Conservation (phyloP, 176 grass and related monocot species). For the Aegilops umbellulata region DNA sequence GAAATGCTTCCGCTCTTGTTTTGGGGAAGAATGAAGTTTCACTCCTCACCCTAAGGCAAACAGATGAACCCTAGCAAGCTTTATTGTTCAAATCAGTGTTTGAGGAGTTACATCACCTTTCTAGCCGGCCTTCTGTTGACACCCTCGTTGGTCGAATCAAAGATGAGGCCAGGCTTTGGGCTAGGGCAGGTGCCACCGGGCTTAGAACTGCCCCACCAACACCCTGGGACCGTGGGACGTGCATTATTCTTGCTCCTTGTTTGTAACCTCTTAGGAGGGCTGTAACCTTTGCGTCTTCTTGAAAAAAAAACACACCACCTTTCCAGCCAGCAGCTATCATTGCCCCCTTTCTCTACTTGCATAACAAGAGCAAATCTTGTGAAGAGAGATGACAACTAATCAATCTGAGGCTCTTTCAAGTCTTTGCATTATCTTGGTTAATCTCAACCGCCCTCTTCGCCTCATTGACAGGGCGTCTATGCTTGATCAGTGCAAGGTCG, state of each 20-base stretch:
- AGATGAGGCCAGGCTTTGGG: no score
- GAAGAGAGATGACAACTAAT: conserved; percentile 11
- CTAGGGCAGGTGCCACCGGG: no score
- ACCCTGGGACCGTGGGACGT: no score
- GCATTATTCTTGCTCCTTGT: no score
- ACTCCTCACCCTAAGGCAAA: conserved; percentile 36
- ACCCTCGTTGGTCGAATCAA: no score
- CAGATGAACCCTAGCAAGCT: conserved; percentile 14
- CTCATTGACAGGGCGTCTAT: conserved; percentile 16
- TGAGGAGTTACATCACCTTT: conserved; percentile 31
- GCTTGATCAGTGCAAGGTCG: conserved; percentile 28
- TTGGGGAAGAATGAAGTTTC: conserved; percentile 33
- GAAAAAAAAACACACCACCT: background rate
- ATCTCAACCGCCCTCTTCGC: conserved; percentile 8
- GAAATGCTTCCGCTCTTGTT: conserved; percentile 18
- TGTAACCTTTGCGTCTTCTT: no score
- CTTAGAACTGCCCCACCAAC: no score
- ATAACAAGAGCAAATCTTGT: conserved; percentile 14
- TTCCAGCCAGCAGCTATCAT: conserved; percentile 17
- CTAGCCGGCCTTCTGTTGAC: background rate
- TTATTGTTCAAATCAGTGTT: conserved; percentile 18
- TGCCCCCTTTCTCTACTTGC: conserved; percentile 20
- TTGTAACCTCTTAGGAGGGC: no score
- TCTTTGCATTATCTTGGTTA: conserved; percentile 18
- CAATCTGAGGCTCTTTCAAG: background rate